Percentiles rank a stretch among this genome's conserved stretches.
Conservation (phyloP, 495 filamentous ascomycete genomes). For the Penicilliopsis zonata region DNA sequence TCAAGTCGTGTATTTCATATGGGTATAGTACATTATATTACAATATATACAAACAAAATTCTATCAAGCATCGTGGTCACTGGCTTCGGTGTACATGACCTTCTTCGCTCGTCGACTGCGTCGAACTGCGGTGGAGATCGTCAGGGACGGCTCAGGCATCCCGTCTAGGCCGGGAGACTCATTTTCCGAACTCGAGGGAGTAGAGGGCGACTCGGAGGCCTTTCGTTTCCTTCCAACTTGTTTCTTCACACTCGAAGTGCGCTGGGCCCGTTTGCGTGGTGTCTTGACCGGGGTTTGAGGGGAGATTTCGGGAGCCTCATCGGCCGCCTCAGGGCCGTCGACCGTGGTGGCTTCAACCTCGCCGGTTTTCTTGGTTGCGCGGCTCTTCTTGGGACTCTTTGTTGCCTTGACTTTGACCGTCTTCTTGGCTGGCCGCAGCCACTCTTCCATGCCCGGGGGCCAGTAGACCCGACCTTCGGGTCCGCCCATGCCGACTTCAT, state of each 20-base stretch:
- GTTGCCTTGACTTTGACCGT: slow-evolving; percentile 45
- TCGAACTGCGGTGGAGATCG: slow-evolving; percentile 9
- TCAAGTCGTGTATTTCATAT: too few species aligned
- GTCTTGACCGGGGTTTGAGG: slow-evolving; percentile 15
- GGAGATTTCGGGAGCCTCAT: slow-evolving; percentile 8
- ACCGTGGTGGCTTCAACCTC: slow-evolving; percentile 4
- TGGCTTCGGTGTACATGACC: slow-evolving; percentile 36
- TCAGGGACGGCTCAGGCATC: slow-evolving; percentile 3
- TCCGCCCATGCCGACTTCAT: slow-evolving; percentile 82
- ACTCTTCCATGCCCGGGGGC: slow-evolving; percentile 81
- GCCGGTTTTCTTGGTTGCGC: slow-evolving; percentile 9
- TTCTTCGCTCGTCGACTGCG: slow-evolving; percentile 28
- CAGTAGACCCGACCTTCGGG: slow-evolving; percentile 81
- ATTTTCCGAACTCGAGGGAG: slow-evolving; percentile 14
- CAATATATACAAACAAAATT: neutral
- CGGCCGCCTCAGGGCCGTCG: slow-evolving; percentile 2
- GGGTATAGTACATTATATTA: neutral
- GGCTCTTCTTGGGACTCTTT: slow-evolving; percentile 11
- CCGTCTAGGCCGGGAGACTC: slow-evolving; percentile 10
- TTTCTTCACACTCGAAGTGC: slow-evolving; percentile 14
- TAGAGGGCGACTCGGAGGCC: slow-evolving; percentile 12
- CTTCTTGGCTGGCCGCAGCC: slow-evolving; percentile 71
- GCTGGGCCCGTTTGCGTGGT: slow-evolving; percentile 3
- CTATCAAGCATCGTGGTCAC: slow-evolving; percentile 6
- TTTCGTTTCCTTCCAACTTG: slow-evolving; percentile 23